Conservation (phyloP, 257 asterid species). For the Solanum piurae region DNA sequence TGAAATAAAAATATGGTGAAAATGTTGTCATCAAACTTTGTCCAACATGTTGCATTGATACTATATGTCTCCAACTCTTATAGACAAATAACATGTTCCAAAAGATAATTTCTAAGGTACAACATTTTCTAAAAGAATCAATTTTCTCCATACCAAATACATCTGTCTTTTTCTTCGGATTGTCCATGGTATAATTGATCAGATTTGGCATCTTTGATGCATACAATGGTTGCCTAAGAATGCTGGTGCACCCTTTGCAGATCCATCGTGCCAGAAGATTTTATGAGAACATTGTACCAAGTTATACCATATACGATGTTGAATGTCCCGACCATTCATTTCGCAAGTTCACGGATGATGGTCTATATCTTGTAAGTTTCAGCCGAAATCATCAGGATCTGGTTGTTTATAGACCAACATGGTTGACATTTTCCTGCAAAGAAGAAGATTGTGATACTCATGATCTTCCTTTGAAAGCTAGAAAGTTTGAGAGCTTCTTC, state of each 20-base stretch:
- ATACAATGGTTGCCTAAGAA: slow-evolving; percentile 1
- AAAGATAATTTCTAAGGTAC: not conserved
- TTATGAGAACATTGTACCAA: slow-evolving; percentile 90
- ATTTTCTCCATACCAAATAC: not conserved
- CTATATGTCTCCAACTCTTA: not conserved
- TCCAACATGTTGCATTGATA: not conserved
- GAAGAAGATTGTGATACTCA: slow-evolving; percentile 48
- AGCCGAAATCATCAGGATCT: slow-evolving; percentile 90
- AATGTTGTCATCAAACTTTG: not conserved
- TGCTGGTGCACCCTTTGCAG: slow-evolving; percentile 35
- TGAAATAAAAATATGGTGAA: not conserved
- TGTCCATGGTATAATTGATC: not conserved
- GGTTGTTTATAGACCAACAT: slow-evolving; percentile 82
- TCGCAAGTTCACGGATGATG: slow-evolving; percentile 97
- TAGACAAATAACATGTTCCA: not conserved
- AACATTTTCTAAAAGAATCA: not conserved
- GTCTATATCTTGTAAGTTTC: slow-evolving; percentile 80
- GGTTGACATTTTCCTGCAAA: slow-evolving; percentile 83
- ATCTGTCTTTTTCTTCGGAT: not conserved
- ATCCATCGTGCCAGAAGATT: slow-evolving; percentile 68
- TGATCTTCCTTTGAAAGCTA: slow-evolving; percentile 74
- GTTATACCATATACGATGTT: slow-evolving; percentile 68
- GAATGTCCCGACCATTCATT: slow-evolving; percentile 89
- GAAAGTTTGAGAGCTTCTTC: slow-evolving; percentile 83
- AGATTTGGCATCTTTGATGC: not conserved